Evolutionary conservation across 768 basidiomycete genomes (phyloP), one percentile per base, ranked within the genome.

Genomic region (Hydnomerulius pinastri): DNA sequence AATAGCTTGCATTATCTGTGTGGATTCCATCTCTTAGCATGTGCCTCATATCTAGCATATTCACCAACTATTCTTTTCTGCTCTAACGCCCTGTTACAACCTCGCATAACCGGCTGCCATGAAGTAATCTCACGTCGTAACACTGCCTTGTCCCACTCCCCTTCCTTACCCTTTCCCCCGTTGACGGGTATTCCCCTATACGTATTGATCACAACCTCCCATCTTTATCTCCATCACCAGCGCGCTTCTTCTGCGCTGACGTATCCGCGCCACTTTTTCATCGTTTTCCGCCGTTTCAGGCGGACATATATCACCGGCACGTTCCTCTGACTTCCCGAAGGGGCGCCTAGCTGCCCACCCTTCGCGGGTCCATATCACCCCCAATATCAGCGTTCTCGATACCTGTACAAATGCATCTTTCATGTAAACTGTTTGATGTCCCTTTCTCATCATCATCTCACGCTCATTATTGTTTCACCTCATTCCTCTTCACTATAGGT

Each of bases 1-100:
- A 13, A 32, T 20, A 46, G 65, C 59, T 56, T 55, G 56, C 67
- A 62, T 64, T 61, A 59, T 64, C 54, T 67, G 40, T 69, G 67
- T 66, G 60, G 62, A 63, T 63, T 56, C 50, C 58, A 36, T 36
- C 52, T 51, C 50, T 20, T 52, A 42, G 66, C 66, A 66, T 63
- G 60, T 43, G 50, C 45, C 32, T 38, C 41, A 18, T 54, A 55
- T 63, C 51, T 58, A 55, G 36, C 67, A 68, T 68, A 66, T 55
- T 61, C 60, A n/a, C 54, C 61, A 56, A 48, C 48, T 67, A 66
- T 60, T 61, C 11, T 53, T 43, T 25, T 27, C 21, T 27, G 42
- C 36, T 36, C 43, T 45, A 40, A 23, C 28, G 42, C 32, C 40
- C 36, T 12, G 48, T 13, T 11, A 23, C 46, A 35, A 38, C 28